These are phyloP conservation scores for Capillidium heterosporum DNA, from an alignment of 371 early-diverging fungal species.

Conservation along the genomic window DNA sequence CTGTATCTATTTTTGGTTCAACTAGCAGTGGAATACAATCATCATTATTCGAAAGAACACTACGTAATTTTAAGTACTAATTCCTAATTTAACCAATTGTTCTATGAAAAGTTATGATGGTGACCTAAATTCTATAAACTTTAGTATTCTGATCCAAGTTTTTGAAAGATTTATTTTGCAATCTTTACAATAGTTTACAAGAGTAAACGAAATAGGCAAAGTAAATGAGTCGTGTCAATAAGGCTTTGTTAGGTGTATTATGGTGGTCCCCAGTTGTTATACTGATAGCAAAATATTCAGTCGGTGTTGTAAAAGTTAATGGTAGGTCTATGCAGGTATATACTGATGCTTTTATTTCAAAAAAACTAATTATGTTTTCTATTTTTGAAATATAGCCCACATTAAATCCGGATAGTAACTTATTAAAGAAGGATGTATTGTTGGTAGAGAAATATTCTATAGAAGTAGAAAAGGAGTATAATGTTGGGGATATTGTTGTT, in stretches of 20 bases:
- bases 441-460: constrained; percentile 45
- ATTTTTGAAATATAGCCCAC: constrained; percentile 31
- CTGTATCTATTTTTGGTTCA: too few species aligned
- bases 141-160: too few species aligned
- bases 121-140: too few species aligned
- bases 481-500: constrained; percentile 69
- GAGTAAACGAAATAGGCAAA: too few species aligned
- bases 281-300: constrained; percentile 36
- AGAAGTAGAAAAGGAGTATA: constrained; percentile 24
- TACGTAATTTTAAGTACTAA: too few species aligned
- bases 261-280: constrained; percentile 38
- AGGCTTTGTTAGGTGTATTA: neutral
- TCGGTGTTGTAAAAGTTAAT: constrained; percentile 30
- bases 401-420: constrained; percentile 72
- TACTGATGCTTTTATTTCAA: neutral
- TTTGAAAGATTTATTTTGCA: too few species aligned
- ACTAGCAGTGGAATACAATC: too few species aligned
- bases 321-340: constrained; percentile 56
- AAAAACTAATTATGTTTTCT: neutral
- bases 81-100: too few species aligned
- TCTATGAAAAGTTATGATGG: too few species aligned
- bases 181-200: too few species aligned
- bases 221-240: too few species aligned
- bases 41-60: too few species aligned
- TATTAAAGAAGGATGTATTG: constrained; percentile 46